These are phyloP conservation scores for Chlamydomonas reinhardtii DNA, from an alignment of 163 green algal genomes.

Conservation along the genomic window DNA sequence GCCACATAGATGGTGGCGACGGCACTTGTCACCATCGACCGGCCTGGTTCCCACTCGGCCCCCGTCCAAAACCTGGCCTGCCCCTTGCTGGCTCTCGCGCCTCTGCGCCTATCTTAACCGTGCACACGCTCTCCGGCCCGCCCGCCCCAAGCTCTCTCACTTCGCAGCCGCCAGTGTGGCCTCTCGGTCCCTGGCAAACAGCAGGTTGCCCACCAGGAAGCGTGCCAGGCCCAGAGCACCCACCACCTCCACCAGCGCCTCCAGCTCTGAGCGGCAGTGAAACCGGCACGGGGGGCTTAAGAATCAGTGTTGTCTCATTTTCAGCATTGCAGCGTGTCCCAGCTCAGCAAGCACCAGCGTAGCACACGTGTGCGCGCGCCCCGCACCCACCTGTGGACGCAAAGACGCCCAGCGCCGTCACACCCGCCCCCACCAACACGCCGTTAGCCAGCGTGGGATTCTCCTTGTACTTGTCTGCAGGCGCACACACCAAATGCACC, in stretches of 20 bases:
- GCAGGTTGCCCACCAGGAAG: neutral
- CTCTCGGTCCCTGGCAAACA: slow-evolving; percentile 29
- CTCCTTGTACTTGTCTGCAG: slow-evolving; percentile 24
- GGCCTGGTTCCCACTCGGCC: too few relatives aligned
- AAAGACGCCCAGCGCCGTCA: neutral
- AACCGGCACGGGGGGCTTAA: neutral
- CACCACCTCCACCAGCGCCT: slow-evolving; percentile 15
- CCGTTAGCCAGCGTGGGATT: neutral
- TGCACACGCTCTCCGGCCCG: too few relatives aligned
- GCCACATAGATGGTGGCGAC: too few relatives aligned
- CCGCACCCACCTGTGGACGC: slow-evolving; percentile 3
- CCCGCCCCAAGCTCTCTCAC: too few relatives aligned
- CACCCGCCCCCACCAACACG: neutral
- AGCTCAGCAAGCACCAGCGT: too few relatives aligned
- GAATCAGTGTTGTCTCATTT: too few relatives aligned
- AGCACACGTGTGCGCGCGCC: too few relatives aligned
- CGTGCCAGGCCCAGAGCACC: slow-evolving; percentile 6
- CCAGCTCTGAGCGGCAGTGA: neutral
- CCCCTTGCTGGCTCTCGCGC: too few relatives aligned
- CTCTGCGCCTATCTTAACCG: too few relatives aligned
- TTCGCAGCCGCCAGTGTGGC: neutral
- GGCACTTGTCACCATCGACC: too few relatives aligned
- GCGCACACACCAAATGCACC: neutral
- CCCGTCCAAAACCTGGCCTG: too few relatives aligned
- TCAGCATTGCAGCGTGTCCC: too few relatives aligned